Conservation (phyloP, 176 grass and related monocot species). For the Dendrocalamus sinicus region DNA sequence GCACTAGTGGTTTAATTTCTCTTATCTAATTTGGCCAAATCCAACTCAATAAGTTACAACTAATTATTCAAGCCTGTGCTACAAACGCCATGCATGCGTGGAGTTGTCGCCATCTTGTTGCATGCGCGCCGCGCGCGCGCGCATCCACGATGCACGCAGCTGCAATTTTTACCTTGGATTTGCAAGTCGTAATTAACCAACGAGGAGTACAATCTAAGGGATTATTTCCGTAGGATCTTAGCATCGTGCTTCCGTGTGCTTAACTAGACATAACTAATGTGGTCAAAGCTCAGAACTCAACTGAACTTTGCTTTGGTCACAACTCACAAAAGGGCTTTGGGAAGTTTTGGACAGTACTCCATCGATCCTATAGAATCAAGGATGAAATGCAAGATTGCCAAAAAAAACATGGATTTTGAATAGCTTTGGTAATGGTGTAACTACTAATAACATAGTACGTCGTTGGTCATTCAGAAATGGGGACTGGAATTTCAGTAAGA, state of each 20-base stretch:
- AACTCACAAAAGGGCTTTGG: not conserved
- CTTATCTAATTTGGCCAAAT: slow-evolving; percentile 18
- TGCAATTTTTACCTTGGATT: not conserved
- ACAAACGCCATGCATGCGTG: not conserved
- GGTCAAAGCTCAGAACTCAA: slow-evolving; percentile 36
- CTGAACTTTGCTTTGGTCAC: not conserved
- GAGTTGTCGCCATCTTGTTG: slow-evolving; percentile 33
- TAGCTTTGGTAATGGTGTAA: not conserved
- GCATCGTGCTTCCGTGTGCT: not conserved
- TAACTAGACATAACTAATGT: not conserved
- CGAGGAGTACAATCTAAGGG: slow-evolving; percentile 30
- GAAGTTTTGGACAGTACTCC: not conserved
- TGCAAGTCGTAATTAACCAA: not conserved
- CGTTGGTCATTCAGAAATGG: not conserved
- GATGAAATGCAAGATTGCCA: not conserved
- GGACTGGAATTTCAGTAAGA: not conserved
- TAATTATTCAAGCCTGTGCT: not conserved
- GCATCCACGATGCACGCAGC: not conserved
- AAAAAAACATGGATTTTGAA: not conserved
- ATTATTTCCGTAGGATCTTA: slow-evolving; percentile 38
- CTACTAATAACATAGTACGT: not conserved
- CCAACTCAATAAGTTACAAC: not conserved
- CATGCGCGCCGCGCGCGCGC: not conserved
- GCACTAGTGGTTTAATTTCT: not conserved
- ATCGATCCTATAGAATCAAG: not conserved